phyloP scores from a whole-genome alignment of 176 grass and related monocot species.

The Lolium rigidum region DNA sequence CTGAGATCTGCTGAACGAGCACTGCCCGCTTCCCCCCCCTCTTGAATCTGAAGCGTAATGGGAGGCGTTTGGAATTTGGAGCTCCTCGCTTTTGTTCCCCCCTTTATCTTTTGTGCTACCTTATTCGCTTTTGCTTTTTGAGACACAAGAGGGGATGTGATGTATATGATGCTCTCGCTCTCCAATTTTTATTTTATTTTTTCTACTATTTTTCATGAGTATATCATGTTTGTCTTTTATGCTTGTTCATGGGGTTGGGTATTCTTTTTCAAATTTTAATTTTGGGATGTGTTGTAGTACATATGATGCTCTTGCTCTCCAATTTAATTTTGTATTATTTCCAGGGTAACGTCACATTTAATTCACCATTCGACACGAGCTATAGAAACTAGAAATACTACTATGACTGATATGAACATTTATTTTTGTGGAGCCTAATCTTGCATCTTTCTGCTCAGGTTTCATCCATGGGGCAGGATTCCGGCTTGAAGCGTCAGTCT shows the following conservation, averaged over 20 bases:
- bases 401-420: background rate
- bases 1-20: conserved; percentile 50
- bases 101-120: too few relatives aligned
- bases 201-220: background rate
- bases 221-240: background rate
- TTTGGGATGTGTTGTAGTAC: background rate
- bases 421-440: background rate
- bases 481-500: conserved; percentile 14
- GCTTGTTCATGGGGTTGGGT: background rate
- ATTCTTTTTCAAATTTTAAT: background rate
- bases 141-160: conserved; percentile 33
- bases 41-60: background rate
- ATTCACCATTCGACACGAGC: background rate
- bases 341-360: too few relatives aligned
- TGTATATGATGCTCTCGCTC: background rate
- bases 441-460: conserved; percentile 21
- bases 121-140: too few relatives aligned
- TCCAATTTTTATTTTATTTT: background rate
- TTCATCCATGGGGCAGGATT: conserved; percentile 74
- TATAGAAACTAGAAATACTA: background rate
- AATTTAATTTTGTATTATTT: background rate
- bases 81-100: background rate
- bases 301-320: background rate
- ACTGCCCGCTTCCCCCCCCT: background rate
- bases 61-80: conserved; percentile 13